Evolutionary conservation across 352 stramenopile species (phyloP), one percentile per base, ranked within the genome.

Genomic region (Globisporangium echinulatum): DNA sequence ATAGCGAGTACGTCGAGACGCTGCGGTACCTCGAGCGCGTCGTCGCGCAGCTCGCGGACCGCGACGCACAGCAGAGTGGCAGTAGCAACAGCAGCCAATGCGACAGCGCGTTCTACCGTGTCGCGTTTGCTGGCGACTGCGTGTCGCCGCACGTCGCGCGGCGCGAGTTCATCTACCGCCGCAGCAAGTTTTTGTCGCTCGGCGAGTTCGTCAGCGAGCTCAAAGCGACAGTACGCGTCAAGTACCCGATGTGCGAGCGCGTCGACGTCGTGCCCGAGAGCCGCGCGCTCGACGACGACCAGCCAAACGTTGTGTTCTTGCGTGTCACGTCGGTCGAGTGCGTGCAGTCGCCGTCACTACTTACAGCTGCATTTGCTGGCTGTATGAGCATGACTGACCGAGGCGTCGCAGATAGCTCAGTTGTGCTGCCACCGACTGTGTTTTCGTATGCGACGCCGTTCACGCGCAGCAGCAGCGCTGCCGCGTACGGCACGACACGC

Each of bases 81-180:
- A 54, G 38, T 4, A 47, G 14, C 8, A 37, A 40, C n/a, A 51
- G 14, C 46, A 47, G 14, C 5, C 17, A 40, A 13, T 50, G 14
- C 46, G 56, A 13, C 15, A 75, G 75, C 39, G 64, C 71, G 1
- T 88, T 87, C 52, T 90, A 90, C 50, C 73, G 80, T 0, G 76
- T 90, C 17, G 67, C 66, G 48, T 75, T 79, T 10, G 68, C 69
- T 19, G 77, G 80, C 7, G 74, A 83, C 15, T 85, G 75, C 8
- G 75, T 87, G n/a, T 71, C 75, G 13, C 53, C 60, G 7, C 67
- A 71, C 17, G 70, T 79, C 1, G 62, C 74, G 1, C 68, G 56
- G 10, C 58, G 72, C 56, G 81, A 89, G 46, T 91, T 75, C 57
- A 83, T 93, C 50, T 90, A 91, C 75, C 88, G 87, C 52, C 77